A percentile compares a stretch with the other conserved stretches of the same genome.
Evolutionary conservation across 768 basidiomycete species (phyloP).

Genomic region (Lentinus brumalis): DNA sequence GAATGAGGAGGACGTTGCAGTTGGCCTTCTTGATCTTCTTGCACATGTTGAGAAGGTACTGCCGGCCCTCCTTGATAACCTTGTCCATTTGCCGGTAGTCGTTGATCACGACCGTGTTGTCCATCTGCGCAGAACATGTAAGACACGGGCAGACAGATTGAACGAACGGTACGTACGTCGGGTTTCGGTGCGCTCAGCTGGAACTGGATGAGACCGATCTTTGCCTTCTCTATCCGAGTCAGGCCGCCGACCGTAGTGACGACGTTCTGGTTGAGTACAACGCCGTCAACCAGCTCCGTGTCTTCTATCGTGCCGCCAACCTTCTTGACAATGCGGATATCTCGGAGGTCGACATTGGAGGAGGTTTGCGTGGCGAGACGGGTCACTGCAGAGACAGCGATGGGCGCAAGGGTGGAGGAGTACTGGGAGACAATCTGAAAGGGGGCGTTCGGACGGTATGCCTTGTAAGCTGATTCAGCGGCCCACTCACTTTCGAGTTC

Average conservation of each 20-base stretch:
- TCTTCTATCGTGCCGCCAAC: slow-evolving; percentile 99
- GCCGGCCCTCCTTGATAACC: slow-evolving; percentile 97
- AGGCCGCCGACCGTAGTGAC: slow-evolving; percentile 90
- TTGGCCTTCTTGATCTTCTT: slow-evolving; percentile 99
- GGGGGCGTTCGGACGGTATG: not conserved
- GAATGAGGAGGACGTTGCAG: slow-evolving; percentile 97
- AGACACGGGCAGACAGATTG: slow-evolving; percentile 13
- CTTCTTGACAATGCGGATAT: slow-evolving; percentile 96
- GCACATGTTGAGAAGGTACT: slow-evolving; percentile 96
- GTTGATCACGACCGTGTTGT: slow-evolving; percentile 98
- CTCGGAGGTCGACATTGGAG: slow-evolving; percentile 93
- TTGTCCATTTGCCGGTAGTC: slow-evolving; percentile 99
- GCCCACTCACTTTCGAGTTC: slow-evolving; percentile 80
- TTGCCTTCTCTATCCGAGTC: slow-evolving; percentile 95
- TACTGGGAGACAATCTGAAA: slow-evolving; percentile 97
- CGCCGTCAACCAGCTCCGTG: slow-evolving; percentile 94
- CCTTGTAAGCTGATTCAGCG: not conserved
- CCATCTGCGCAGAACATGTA: slow-evolving; percentile 67
- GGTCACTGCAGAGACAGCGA: slow-evolving; percentile 95
- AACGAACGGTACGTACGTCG: slow-evolving; percentile 62
- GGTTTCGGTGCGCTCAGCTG: slow-evolving; percentile 97
- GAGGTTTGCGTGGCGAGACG: slow-evolving; percentile 87
- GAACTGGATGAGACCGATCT: slow-evolving; percentile 98
- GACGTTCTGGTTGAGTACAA: slow-evolving; percentile 96
- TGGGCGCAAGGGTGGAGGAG: slow-evolving; percentile 96